These are phyloP conservation scores for Buddleja alternifolia DNA, from an alignment of 257 asterid genomes.

Conservation along the genomic window DNA sequence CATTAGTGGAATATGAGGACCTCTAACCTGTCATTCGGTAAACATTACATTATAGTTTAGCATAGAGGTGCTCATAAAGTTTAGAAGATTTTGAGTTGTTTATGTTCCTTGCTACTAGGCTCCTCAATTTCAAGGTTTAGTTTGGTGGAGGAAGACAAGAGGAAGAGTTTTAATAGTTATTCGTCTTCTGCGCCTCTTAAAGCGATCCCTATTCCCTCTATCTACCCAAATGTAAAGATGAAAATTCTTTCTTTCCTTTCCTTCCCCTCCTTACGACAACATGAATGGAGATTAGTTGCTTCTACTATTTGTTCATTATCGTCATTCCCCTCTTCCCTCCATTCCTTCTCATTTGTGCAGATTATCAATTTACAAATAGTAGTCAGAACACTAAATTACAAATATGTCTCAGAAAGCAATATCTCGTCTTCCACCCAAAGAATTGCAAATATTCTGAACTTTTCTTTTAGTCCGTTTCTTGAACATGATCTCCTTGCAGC, in stretches of 20 bases:
- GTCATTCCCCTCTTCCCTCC: background rate
- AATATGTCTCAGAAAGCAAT: constrained; percentile 14
- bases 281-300: background rate
- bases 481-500: constrained; percentile 14
- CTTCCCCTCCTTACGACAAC: background rate
- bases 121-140: background rate
- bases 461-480: background rate
- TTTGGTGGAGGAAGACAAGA: background rate
- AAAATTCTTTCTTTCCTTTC: background rate
- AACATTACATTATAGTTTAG: constrained; percentile 7
- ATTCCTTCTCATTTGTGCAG: background rate
- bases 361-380: constrained; percentile 5
- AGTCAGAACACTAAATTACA: background rate
- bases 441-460: background rate
- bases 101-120: background rate
- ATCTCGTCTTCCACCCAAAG: background rate
- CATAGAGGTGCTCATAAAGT: background rate
- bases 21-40: background rate
- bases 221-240: background rate
- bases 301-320: background rate
- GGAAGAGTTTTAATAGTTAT: background rate
- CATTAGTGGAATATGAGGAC: background rate
- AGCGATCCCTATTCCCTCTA: background rate
- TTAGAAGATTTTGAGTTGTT: background rate
- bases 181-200: constrained; percentile 1